Conservation (phyloP, 2,329 filamentous ascomycete species). For the Aspergillus sp. region DNA sequence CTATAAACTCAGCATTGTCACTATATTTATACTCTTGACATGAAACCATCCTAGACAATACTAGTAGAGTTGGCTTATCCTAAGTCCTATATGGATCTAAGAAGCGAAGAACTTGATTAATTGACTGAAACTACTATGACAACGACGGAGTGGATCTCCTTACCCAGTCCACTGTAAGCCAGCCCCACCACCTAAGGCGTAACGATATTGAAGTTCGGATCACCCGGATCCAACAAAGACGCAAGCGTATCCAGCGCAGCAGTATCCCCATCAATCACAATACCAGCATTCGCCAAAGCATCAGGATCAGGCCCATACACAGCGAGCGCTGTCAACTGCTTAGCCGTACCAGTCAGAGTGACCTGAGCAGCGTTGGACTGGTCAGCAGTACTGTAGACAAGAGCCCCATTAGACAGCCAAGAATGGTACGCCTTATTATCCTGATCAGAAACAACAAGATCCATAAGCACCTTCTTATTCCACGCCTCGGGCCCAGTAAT, state of each 20-base stretch:
- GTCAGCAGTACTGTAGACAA: slow-evolving; percentile 5
- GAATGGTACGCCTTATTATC: background rate
- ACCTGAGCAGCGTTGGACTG: background rate
- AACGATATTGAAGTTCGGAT: slow-evolving; percentile 15
- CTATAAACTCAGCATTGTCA: too few species aligned
- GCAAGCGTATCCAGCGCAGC: background rate
- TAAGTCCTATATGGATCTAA: too few species aligned
- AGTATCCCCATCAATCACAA: background rate
- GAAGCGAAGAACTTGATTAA: too few species aligned
- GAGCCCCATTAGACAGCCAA: slow-evolving; percentile 11
- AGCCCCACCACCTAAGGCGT: background rate
- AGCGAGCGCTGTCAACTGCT: slow-evolving; percentile 5
- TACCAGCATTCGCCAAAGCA: background rate
- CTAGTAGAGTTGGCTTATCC: too few species aligned
- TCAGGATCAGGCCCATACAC: background rate
- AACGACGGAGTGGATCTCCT: too few species aligned
- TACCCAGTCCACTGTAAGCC: too few species aligned
- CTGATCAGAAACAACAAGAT: background rate
- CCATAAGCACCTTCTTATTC: slow-evolving; percentile 4
- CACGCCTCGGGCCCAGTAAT: slow-evolving; percentile 11
- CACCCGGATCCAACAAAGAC: slow-evolving; percentile 3
- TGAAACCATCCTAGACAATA: too few species aligned
- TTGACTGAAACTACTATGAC: too few species aligned
- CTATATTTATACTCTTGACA: too few species aligned
- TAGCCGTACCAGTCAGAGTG: background rate